Base-by-base conservation (phyloP, 148 eudicot genomes). In the Silene uniflora region DNA sequence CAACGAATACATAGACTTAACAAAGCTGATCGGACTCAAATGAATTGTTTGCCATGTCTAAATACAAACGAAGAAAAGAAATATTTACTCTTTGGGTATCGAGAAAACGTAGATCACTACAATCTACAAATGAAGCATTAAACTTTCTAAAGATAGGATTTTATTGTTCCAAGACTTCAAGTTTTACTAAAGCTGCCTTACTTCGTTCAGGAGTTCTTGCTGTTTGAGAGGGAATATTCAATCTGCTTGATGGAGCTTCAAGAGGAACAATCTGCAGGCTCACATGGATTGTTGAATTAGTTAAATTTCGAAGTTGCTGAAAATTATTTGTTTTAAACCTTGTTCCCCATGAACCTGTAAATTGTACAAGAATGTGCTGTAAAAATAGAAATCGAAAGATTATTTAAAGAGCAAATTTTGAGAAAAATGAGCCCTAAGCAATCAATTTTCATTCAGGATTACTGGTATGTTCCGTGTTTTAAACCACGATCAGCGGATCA, bases 201-300 rank as follows among this genome's bases (percentile, higher is more conserved):
- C 71, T 39, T 65, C 35, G 62, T 80, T 49, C 88, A 94, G 98
- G 98, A 94, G 76, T 89, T 94, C 73, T 86, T 94, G 59, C 47
- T 89, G 72, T 94, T 85, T 66, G 96, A 91, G 92, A 87, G 98
- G 80, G 97, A 94, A 64, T 91, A 84, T 80, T 79, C 91, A 2
- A 84, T 91, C 76, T 84, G 80, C 73, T 82, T 85, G 56, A 85
- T 88, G 93, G 93, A 86, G 83, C 87, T 85, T 75, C 82, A 87
- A 73, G 97, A 90, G 74, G 88, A 74, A 81, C 72, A 68, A 4
- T 42, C 81, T 64, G 39, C 47, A 6, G 25, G 39, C 10, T 10
- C 75, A 13, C 69, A 63, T 54, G 75, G 42, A 58, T 27, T 44
- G 64, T 80, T 75, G 22, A 54, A 69, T 49, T 75, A 66, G 63